These are phyloP conservation scores for Rhododendron ovatum DNA, from an alignment of 148 eudicot genomes.

Conservation along the genomic window DNA sequence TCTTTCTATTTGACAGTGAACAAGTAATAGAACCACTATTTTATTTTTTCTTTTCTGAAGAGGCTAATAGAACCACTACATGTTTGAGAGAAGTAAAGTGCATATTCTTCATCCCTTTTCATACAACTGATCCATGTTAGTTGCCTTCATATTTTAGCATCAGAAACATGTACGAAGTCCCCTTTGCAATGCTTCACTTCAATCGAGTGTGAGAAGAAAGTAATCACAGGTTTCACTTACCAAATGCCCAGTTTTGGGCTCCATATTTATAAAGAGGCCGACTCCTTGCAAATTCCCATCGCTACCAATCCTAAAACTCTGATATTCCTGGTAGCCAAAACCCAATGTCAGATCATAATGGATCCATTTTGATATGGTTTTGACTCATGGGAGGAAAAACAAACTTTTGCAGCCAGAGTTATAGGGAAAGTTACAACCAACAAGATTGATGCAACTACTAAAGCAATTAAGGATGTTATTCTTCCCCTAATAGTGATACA, in stretches of 20 bases:
- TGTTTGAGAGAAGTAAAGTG: not conserved
- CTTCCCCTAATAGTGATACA: not conserved
- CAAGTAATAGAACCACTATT: not conserved
- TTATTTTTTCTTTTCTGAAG: not conserved
- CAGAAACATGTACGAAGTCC: not conserved
- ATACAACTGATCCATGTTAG: not conserved
- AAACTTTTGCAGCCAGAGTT: not conserved
- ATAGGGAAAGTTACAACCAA: not conserved
- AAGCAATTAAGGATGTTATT: not conserved
- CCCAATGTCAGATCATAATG: not conserved
- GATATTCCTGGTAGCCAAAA: constrained; percentile 50
- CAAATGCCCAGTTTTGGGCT: constrained; percentile 82
- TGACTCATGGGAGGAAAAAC: not conserved
- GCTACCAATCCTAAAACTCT: constrained; percentile 87
- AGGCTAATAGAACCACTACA: not conserved
- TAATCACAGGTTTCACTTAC: not conserved
- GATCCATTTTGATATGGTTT: not conserved
- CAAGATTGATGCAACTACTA: not conserved
- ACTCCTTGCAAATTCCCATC: constrained; percentile 98
- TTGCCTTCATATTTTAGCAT: not conserved
- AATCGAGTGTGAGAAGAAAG: not conserved
- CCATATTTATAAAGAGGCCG: constrained; percentile 74
- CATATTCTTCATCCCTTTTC: not conserved
- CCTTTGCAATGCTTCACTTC: not conserved
- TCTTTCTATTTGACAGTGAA: not conserved